Evolutionary conservation across 73 alveolate genomes (phyloP).

Genomic region (Paramecium octaurelia): DNA sequence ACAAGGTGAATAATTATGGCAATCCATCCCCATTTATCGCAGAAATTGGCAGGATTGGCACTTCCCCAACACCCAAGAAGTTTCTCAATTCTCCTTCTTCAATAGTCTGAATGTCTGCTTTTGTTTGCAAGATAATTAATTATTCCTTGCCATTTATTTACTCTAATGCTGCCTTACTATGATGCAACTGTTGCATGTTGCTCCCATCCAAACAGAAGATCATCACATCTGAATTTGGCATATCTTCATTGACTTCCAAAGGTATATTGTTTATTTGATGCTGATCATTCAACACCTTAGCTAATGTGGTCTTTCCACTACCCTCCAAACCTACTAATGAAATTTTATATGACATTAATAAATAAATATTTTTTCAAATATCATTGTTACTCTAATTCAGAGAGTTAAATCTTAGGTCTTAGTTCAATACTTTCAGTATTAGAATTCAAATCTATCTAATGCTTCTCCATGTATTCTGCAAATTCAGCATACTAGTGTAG

Average conservation of each 20-base stretch:
- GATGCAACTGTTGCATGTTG: constrained; percentile 42
- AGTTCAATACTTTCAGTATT: no score
- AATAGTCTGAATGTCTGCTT: constrained; percentile 28
- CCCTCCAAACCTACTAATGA: constrained; percentile 58
- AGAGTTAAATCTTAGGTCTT: background rate
- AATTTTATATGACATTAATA: constrained; percentile 21
- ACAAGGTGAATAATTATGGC: background rate
- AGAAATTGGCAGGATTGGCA: background rate
- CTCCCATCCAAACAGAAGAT: constrained; percentile 50
- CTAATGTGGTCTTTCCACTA: constrained; percentile 58
- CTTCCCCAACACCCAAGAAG: background rate
- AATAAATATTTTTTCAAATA: background rate
- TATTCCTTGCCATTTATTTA: constrained; percentile 18
- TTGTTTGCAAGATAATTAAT: constrained; percentile 42
- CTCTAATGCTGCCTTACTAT: background rate
- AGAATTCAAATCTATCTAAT: background rate
- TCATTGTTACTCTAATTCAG: background rate
- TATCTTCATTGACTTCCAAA: constrained; percentile 56
- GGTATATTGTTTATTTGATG: background rate
- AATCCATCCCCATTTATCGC: constrained; percentile 1
- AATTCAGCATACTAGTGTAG: background rate
- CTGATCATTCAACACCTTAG: constrained; percentile 6
- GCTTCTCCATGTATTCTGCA: background rate
- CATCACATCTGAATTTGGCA: constrained; percentile 36
- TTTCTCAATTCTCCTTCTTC: constrained; percentile 1